Evolutionary conservation across 2,329 filamentous ascomycete genomes (phyloP), one percentile per base, ranked within the genome.

Genomic region (Colletotrichum horii): DNA sequence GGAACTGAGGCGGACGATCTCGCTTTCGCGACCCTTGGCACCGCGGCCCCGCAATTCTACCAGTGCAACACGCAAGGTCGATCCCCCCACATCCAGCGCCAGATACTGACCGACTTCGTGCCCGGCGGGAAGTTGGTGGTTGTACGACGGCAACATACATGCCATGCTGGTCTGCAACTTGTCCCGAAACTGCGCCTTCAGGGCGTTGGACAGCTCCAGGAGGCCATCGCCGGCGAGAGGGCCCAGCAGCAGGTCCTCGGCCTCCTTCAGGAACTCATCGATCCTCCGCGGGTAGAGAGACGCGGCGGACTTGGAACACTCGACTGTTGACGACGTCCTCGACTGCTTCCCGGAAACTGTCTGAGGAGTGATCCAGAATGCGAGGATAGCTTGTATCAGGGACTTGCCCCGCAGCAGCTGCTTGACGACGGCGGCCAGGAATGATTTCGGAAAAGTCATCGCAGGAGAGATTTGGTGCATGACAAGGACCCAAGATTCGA

Each of bases 1-100:
- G 61, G 87, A 88, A 70, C 85, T 86, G 78, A 90, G 89, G 76
- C 86, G 88, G 71, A 92, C 82, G 76, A 93, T 92, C 73, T 85
- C 85, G 78, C 85, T 89, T 79, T 87, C 87, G 65, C 83, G 82
- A 24, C 83, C 85, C 55, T 64, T 71, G 9, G 80, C 81, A 8
- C 77, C 77, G 34, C 85, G 84, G 14, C 91, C 90, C 67, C 85
- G 84, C 71, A 94, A 85, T 77, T 92, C 88, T 61, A 94, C 91
- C 78, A 94, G 80, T 8, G 91, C 92, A 34, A 94, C 91, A 68
- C 92, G 87, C 76, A 94, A 84, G 14, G 92, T 94, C 48, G 93
- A 94, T 3, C 93, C 93, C 48, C 93, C 93, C n/a, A 94, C 91
- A 81, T 94, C 93, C 48, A 93, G 85, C 26, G 92, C 91, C 69